A percentile compares a stretch with the other conserved stretches of the same genome.
phyloP scores from a whole-genome alignment of 1,284 basidiomycete genomes.

The Pascua guehoae region DNA sequence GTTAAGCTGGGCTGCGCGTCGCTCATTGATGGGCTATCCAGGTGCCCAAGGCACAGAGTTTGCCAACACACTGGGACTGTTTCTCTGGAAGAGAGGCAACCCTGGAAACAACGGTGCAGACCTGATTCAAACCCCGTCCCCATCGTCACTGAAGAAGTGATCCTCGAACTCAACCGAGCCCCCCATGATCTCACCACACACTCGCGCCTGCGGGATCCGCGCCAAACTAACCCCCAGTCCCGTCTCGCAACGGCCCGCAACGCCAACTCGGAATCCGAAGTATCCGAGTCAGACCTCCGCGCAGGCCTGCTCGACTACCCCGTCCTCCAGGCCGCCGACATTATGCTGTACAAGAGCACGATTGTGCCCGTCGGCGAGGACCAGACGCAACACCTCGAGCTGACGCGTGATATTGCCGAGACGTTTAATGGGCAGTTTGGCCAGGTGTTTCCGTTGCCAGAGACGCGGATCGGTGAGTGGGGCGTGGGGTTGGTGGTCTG shows the following conservation, averaged over 20 bases:
- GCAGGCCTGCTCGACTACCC: conserved; percentile 88
- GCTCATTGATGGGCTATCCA: too few relatives aligned
- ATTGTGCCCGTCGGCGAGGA: conserved; percentile 95
- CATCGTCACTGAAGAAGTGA: too few relatives aligned
- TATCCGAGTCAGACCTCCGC: conserved; percentile 76
- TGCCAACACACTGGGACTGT: too few relatives aligned
- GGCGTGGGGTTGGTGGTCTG: not conserved
- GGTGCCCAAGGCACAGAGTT: too few relatives aligned
- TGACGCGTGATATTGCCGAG: conserved; percentile 77
- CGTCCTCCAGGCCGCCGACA: conserved; percentile 88
- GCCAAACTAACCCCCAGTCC: conserved; percentile 9
- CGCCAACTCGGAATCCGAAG: conserved; percentile 66
- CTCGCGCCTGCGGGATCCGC: too few relatives aligned
- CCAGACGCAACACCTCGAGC: conserved; percentile 88
- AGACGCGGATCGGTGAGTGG: conserved; percentile 68
- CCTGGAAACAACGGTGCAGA: too few relatives aligned
- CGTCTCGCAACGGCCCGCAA: conserved; percentile 62
- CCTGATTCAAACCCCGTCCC: too few relatives aligned
- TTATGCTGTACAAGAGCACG: conserved; percentile 82
- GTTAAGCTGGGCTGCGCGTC: too few relatives aligned
- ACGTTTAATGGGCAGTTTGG: conserved; percentile 64
- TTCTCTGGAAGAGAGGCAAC: too few relatives aligned
- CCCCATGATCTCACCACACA: too few relatives aligned
- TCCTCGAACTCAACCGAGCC: too few relatives aligned
- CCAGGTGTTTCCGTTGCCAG: conserved; percentile 66